phyloP scores from a whole-genome alignment of 345 rosid genomes.

The Camelina hispida region DNA sequence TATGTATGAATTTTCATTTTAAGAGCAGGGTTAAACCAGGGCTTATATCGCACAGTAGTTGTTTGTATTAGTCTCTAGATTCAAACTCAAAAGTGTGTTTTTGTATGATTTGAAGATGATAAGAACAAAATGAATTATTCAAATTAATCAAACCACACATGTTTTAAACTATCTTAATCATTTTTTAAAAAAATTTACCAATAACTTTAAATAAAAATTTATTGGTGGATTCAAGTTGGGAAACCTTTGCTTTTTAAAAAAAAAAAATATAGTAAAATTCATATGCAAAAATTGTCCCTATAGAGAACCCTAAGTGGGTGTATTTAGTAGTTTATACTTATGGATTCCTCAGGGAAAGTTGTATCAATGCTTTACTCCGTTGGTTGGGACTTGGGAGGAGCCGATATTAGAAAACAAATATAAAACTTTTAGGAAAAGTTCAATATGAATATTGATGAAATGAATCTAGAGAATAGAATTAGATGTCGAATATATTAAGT shows the following conservation, averaged over 20 bases:
- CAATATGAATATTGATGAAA: conserved; percentile 6
- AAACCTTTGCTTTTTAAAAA: neutral
- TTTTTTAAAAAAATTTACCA: neutral
- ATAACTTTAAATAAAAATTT: neutral
- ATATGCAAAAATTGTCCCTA: neutral
- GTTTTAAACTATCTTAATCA: neutral
- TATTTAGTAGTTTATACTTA: neutral
- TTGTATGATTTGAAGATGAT: neutral
- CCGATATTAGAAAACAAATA: neutral
- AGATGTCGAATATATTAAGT: conserved; percentile 16
- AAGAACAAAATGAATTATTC: neutral
- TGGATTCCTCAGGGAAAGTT: neutral
- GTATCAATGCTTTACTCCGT: no score
- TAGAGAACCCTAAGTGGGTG: neutral
- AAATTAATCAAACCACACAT: neutral
- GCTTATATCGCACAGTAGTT: neutral
- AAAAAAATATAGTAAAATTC: neutral
- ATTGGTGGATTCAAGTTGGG: neutral
- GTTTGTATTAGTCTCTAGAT: neutral
- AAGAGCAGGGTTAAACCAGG: no score
- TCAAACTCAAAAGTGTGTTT: neutral
- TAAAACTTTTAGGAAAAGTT: neutral
- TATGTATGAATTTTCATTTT: no score
- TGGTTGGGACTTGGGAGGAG: neutral
- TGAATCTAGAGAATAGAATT: neutral